Evolutionary conservation across 345 rosid species (phyloP), one percentile per base, ranked within the genome.

Genomic region (Schrenkiella parvula): DNA sequence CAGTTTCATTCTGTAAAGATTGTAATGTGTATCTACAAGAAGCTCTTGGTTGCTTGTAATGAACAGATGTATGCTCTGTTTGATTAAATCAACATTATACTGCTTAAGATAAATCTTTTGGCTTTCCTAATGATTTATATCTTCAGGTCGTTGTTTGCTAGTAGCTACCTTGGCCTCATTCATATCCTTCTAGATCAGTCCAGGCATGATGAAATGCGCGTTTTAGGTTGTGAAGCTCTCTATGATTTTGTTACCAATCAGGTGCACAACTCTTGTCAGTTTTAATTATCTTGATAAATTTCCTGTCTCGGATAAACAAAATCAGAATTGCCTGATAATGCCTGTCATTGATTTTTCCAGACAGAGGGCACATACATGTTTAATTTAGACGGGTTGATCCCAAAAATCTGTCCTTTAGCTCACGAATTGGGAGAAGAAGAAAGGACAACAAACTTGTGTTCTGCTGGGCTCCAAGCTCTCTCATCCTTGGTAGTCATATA

Each of bases 161-260:
- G 84, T 72, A 85, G 95, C 88, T 83, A 86, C 79, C 88, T 89
- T 70, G 80, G 87, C 59, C 81, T 89, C 35, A 67, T 89, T 51
- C 87, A 86, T 72, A 81, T 86, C 65, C 87, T 88, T 52, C 74
- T 88, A 19, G 95, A 88, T 77, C 89, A 88, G 70, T 80, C 89
- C 47, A 68, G 86, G 54, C 42, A 76, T 64, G 86, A 81, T 35
- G 95, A 85, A 13, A 75, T 85, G 73, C 83, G 84, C 17, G 61
- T 82, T 13, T 77, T 86, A 73, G 89, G 91, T 31, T 88, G 95
- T 78, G 81, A 83, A 71, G 83, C 85, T 53, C 84, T 85, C 71
- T 85, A 80, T 76, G 91, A 85, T 66, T 88, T 88, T 76, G 89
- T 86, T 60, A 85, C 76, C 74, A 85, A 44, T 85, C 95, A 89